These are phyloP conservation scores for Calonectria leucothoes DNA, from an alignment of 2,329 filamentous ascomycete genomes.

Conservation along the genomic window DNA sequence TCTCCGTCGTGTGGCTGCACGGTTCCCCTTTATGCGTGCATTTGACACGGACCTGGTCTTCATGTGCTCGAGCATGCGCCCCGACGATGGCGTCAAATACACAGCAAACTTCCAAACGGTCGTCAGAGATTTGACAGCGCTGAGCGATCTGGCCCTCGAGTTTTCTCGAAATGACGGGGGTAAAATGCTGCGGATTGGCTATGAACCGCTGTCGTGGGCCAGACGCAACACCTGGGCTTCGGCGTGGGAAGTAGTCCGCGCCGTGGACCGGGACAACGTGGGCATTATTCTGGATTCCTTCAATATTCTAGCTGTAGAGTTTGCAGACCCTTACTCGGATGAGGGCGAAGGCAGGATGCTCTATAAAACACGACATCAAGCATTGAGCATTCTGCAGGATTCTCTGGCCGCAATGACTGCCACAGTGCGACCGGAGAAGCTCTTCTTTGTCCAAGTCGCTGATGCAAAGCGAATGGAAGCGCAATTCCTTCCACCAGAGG, in stretches of 20 bases:
- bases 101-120: slow-evolving; percentile 29
- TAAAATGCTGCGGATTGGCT: slow-evolving; percentile 26
- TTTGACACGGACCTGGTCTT: slow-evolving; percentile 29
- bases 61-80: slow-evolving; percentile 29
- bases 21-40: slow-evolving; percentile 30
- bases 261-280: slow-evolving; percentile 28
- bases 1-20: slow-evolving; percentile 16
- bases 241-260: slow-evolving; percentile 29
- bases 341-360: slow-evolving; percentile 23
- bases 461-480: slow-evolving; percentile 25
- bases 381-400: slow-evolving; percentile 18
- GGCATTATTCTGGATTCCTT: slow-evolving; percentile 27
- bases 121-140: slow-evolving; percentile 15
- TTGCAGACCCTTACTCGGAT: slow-evolving; percentile 25
- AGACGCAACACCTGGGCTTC: slow-evolving; percentile 29
- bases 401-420: slow-evolving; percentile 23
- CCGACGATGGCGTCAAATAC: slow-evolving; percentile 18
- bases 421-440: slow-evolving; percentile 21
- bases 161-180: slow-evolving; percentile 18
- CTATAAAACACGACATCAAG: slow-evolving; percentile 4
- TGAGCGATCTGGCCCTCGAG: slow-evolving; percentile 20
- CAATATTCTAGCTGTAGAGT: slow-evolving; percentile 28
- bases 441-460: slow-evolving; percentile 28
- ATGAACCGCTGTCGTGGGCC: slow-evolving; percentile 30
- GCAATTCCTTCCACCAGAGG: neutral